Evolutionary conservation across 164 flowering plant species (phyloP), one percentile per base, ranked within the genome.

Genomic region (Sedum album): DNA sequence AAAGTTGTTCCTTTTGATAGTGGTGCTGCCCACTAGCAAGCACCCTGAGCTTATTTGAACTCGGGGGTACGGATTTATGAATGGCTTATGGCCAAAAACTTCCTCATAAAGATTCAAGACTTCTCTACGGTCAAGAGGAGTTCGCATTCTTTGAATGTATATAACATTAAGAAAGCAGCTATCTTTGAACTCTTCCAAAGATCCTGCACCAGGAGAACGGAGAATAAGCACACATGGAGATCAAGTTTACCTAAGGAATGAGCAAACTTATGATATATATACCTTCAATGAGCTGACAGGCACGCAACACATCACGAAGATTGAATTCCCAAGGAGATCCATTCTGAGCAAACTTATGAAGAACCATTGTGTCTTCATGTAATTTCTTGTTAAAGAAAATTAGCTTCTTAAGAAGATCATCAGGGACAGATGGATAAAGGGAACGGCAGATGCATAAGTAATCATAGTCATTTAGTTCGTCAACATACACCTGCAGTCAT

Each of bases 291-390:
- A 92, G 78, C 76, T 95, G 79, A 69, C 99, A 95, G n/a, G 97
- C 90, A 62, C 99, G 83, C 30, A 86, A 73, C 21, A 95, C 86
- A 83, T 95, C 99, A 35, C 99, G 94, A 23, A 95, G 81, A 76
- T 95, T 95, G 72, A 95, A 95, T 73, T 95, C 99, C 99, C 99
- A 95, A 18, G 99, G 99, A 0, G 94, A 83, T 18, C 99, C 99
- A 73, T 83, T 82, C 73, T 80, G 89, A 48, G 85, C 97, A 79
- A 85, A 95, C 71, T 85, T 90, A 36, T 69, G 81, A 76, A 74
- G 21, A 61, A 88, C 0, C 95, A 89, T 89, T 0, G 87, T 92
- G 18, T 90, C 97, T 70, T 88, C 88, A 75, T 88, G 78, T 65
- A 95, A 66, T 51, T 81, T 74, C 69, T 79, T 86, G 67, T 95